These are phyloP conservation scores for Stereocaulon alpinum DNA, from an alignment of 495 filamentous ascomycete species.

Conservation along the genomic window DNA sequence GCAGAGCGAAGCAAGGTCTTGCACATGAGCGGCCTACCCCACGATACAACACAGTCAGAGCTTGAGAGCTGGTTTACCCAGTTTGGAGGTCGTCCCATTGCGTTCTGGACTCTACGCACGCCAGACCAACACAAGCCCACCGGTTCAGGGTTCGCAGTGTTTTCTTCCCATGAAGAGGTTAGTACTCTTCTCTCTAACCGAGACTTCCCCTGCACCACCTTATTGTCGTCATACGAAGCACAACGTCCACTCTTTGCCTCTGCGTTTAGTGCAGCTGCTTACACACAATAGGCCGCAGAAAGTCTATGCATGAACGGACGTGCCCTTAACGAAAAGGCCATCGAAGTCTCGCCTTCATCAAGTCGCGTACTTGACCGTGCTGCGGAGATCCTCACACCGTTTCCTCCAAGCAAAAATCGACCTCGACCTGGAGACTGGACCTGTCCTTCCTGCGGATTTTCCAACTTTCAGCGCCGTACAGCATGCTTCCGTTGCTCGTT, in stretches of 20 bases:
- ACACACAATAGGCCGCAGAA: constrained; percentile 62
- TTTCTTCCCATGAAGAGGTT: constrained; percentile 98
- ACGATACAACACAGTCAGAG: constrained; percentile 97
- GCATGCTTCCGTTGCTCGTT: constrained; percentile 98
- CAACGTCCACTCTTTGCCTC: not conserved
- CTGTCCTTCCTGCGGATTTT: constrained; percentile 77
- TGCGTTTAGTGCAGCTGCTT: constrained; percentile 19
- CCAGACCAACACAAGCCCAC: constrained; percentile 98
- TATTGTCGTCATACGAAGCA: not conserved
- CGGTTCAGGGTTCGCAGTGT: constrained; percentile 92
- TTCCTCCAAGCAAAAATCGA: constrained; percentile 96
- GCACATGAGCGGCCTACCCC: constrained; percentile 91
- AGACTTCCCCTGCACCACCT: not conserved
- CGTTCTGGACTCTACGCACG: constrained; percentile 96
- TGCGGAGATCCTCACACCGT: constrained; percentile 87
- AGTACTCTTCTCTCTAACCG: constrained; percentile 28
- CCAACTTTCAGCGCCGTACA: constrained; percentile 91
- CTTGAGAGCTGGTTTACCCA: constrained; percentile 99
- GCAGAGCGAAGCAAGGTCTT: constrained; percentile 93
- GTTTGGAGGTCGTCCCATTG: constrained; percentile 95
- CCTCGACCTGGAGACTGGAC: constrained; percentile 97
- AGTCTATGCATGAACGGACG: constrained; percentile 98
- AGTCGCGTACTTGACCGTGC: constrained; percentile 90
- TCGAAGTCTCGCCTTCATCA: constrained; percentile 95
- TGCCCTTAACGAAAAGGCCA: constrained; percentile 95